A percentile compares a stretch with the other conserved stretches of the same genome.
phyloP scores from a whole-genome alignment of 139 green algal genomes.

The Coccomyxa sp. region DNA sequence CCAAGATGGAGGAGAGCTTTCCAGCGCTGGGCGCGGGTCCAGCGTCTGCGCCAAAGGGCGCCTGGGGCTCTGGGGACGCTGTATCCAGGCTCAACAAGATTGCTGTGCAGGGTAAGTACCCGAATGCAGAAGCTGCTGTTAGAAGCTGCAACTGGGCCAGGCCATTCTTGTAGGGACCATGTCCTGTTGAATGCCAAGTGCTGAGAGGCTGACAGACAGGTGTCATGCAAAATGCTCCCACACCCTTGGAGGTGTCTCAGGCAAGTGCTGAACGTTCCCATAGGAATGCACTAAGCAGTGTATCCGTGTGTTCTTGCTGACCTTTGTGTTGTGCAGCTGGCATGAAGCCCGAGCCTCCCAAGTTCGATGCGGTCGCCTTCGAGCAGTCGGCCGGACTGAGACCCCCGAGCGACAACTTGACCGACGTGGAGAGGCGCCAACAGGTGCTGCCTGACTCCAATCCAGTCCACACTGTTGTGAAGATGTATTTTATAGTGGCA shows the following conservation, averaged over 20 bases:
- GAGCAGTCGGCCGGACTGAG: conserved; percentile 11
- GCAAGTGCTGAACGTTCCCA: background rate
- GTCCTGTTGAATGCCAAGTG: background rate
- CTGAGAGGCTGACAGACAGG: background rate
- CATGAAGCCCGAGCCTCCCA: background rate
- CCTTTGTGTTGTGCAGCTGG: background rate
- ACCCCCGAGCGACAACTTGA: background rate
- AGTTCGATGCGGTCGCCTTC: background rate
- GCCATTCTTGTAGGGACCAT: background rate
- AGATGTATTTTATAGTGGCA: background rate
- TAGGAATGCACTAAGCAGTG: background rate
- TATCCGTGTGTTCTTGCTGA: background rate
- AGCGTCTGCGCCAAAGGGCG: background rate
- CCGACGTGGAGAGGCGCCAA: conserved; percentile 5
- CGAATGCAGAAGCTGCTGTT: background rate
- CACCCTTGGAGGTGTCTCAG: background rate
- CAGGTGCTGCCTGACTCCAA: background rate
- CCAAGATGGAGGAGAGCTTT: background rate
- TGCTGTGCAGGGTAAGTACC: background rate
- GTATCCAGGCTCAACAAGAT: background rate
- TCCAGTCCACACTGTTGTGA: background rate
- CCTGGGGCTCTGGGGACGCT: background rate
- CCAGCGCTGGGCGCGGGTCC: background rate
- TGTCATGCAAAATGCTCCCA: background rate
- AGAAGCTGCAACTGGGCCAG: background rate